Conservation (phyloP, 2,329 filamentous ascomycete genomes). For the Aspergillus pseudoviridinutans region DNA sequence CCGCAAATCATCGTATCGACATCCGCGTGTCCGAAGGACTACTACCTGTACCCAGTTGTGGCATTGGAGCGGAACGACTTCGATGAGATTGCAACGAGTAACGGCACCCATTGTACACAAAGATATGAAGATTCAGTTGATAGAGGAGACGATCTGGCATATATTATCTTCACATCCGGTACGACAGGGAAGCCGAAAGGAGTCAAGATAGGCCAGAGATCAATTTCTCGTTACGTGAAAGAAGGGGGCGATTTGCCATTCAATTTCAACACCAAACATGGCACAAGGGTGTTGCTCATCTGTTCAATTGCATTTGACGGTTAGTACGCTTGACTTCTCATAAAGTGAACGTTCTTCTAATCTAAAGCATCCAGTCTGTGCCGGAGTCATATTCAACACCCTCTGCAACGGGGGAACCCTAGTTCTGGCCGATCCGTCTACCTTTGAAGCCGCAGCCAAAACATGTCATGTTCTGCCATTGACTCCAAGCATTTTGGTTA, state of each 20-base stretch:
- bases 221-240: conserved; percentile 6
- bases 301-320: conserved; percentile 26
- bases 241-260: conserved; percentile 1
- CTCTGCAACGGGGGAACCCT: conserved; percentile 16
- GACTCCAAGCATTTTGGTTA: conserved; percentile 10
- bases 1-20: background rate
- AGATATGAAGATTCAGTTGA: background rate
- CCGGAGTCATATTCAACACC: conserved; percentile 14
- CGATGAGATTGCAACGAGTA: no score
- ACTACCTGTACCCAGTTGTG: no score
- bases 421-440: conserved; percentile 8
- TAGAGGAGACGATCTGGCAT: background rate
- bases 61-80: no score
- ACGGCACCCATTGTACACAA: background rate
- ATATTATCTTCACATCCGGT: conserved; percentile 3
- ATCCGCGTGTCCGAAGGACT: background rate
- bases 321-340: conserved; percentile 3
- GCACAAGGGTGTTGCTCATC: conserved; percentile 15
- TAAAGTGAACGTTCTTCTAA: background rate
- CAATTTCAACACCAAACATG: background rate
- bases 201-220: conserved; percentile 1
- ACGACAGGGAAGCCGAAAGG: conserved; percentile 4
- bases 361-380: background rate
- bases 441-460: conserved; percentile 2
- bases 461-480: conserved; percentile 1